Base-by-base conservation (phyloP, 148 eudicot species). In the Linanthus parryae region DNA sequence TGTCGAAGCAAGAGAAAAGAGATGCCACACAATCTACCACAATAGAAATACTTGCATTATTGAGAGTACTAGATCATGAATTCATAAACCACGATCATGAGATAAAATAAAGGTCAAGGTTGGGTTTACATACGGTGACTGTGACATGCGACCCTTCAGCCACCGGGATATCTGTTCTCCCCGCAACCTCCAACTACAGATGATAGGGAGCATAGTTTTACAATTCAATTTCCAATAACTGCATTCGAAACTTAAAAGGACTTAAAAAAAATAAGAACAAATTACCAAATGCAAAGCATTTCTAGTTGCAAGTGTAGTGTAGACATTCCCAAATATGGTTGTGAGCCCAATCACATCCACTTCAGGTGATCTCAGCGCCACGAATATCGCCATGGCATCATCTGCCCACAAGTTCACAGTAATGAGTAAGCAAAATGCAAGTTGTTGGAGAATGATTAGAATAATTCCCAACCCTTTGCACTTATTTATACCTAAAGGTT, bases 371-470 rank as follows among this genome's bases (percentile, higher is more conserved):
- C 70, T 76, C 60, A 92, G 58, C 24, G 99, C 99, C 59, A 92
- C 64, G 56, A 92, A 84, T 39, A 92, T 92, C 18, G 95, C 96
- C 96, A 92, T 92, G 24, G 96, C 98, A 69, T 92, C 98, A 84
- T 92, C 98, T 92, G 90, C 70, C n/a, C n/a, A n/a, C n/a, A n/a
- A n/a, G n/a, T n/a, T n/a, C n/a, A n/a, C n/a, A n/a, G n/a, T n/a
- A n/a, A n/a, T n/a, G n/a, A n/a, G n/a, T n/a, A n/a, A n/a, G n/a
- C n/a, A n/a, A n/a, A n/a, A n/a, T n/a, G n/a, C n/a, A n/a, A n/a
- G n/a, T n/a, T n/a, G n/a, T n/a, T n/a, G n/a, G n/a, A n/a, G n/a
- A n/a, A n/a, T n/a, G n/a, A n/a, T n/a, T n/a, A n/a, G n/a, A n/a
- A n/a, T n/a, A n/a, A n/a, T n/a, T n/a, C n/a, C n/a, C n/a, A n/a